A percentile compares a stretch with the other conserved stretches of the same genome.
phyloP scores from a whole-genome alignment of 495 filamentous ascomycete genomes.

The Penicillium egyptiacum region DNA sequence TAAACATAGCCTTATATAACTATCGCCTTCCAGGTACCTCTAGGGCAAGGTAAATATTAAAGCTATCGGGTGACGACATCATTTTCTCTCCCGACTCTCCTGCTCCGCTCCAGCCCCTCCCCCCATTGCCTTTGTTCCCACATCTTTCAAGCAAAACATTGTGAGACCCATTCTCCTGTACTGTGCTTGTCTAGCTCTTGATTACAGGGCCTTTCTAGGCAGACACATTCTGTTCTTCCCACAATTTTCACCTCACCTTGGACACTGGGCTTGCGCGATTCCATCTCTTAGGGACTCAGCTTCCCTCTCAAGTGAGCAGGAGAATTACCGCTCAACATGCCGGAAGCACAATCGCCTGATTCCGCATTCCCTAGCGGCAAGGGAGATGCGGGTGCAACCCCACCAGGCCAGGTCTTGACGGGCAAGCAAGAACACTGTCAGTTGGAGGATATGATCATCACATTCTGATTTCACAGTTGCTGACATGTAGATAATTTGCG shows the following conservation, averaged over 20 bases:
- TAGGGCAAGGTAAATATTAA: no score
- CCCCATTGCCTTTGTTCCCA: neutral
- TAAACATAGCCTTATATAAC: neutral
- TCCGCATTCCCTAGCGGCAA: constrained; percentile 16
- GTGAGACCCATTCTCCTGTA: neutral
- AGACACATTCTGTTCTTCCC: constrained; percentile 9
- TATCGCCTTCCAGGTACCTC: no score
- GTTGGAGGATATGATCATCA: constrained; percentile 18
- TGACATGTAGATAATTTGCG: constrained; percentile 1
- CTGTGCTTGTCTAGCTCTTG: constrained; percentile 6
- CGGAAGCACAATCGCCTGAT: constrained; percentile 1
- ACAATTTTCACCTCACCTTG: neutral
- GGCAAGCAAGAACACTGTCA: constrained; percentile 98
- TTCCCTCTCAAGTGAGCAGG: neutral
- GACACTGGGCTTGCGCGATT: neutral
- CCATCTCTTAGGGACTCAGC: neutral
- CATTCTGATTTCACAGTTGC: neutral
- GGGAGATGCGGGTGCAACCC: constrained; percentile 24
- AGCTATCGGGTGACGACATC: constrained; percentile 25
- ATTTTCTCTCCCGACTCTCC: constrained; percentile 9
- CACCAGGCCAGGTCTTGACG: constrained; percentile 63
- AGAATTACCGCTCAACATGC: constrained; percentile 4
- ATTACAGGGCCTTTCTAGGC: constrained; percentile 21
- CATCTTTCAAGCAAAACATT: neutral
- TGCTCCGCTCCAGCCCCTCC: constrained; percentile 11